Conservation (phyloP, 75 land plant species). For the Sequoia sempervirens region DNA sequence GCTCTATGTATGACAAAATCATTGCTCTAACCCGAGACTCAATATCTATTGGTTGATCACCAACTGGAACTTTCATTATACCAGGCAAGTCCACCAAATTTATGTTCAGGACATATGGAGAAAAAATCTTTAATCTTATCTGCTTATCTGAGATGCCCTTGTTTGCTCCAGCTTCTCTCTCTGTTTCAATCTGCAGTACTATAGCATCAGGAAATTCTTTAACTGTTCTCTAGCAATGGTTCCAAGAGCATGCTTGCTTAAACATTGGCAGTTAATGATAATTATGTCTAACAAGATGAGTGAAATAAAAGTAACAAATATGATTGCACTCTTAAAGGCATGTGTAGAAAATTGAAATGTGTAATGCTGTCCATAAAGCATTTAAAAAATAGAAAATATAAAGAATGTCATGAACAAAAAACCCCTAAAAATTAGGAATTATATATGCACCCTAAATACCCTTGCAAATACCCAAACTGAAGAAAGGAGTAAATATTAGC, state of each 20-base stretch:
- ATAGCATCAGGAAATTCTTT: constrained; percentile 7
- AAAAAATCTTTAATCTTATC: constrained; percentile 70
- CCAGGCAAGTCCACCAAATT: constrained; percentile 90
- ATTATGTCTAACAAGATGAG: neutral
- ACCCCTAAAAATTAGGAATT: neutral
- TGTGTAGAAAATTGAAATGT: neutral
- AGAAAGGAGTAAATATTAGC: neutral
- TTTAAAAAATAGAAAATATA: neutral
- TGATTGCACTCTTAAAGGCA: neutral
- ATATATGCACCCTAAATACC: neutral
- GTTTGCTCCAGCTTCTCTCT: constrained; percentile 76
- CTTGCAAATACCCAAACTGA: neutral
- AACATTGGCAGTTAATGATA: neutral
- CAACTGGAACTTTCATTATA: constrained; percentile 86
- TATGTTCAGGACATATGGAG: constrained; percentile 82
- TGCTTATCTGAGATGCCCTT: constrained; percentile 86
- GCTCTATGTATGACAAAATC: constrained; percentile 82
- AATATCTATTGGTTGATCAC: constrained; percentile 86
- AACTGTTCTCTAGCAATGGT: neutral
- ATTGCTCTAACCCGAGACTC: constrained; percentile 75
- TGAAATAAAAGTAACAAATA: neutral
- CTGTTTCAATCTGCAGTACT: constrained; percentile 70
- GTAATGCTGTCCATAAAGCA: neutral
- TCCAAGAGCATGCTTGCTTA: neutral
- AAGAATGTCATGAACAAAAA: neutral